Percentiles rank a stretch among this genome's conserved stretches.
phyloP scores from a whole-genome alignment of 331 rosid species.

The Malus hybrid region DNA sequence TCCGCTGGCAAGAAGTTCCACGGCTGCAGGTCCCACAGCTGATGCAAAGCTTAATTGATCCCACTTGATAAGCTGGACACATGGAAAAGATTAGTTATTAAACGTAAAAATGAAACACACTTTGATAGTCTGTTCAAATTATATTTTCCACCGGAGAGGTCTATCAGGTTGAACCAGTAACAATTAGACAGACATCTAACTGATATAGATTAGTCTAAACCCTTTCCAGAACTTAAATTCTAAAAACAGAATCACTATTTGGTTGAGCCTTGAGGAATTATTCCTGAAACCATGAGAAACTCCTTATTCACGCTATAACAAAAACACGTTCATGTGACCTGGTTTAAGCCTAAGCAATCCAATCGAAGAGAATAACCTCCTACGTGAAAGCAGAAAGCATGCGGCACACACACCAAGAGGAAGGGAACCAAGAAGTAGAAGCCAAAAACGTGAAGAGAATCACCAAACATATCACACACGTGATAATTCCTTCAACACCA shows the following conservation, averaged over 20 bases:
- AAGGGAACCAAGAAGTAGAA: too few relatives aligned
- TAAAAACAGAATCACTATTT: background rate
- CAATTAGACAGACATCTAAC: background rate
- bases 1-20: constrained; percentile 78
- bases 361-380: background rate
- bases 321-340: too few relatives aligned
- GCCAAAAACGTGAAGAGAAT: too few relatives aligned
- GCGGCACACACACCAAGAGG: background rate
- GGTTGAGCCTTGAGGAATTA: background rate
- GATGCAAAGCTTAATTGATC: constrained; percentile 65
- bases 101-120: background rate
- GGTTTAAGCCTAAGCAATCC: background rate
- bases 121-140: background rate
- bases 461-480: too few relatives aligned
- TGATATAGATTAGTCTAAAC: background rate
- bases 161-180: background rate
- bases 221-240: background rate
- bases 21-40: constrained; percentile 83
- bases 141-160: background rate
- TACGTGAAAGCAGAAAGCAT: background rate
- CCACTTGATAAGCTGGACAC: constrained; percentile 72
- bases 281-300: background rate
- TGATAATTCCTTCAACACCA: too few relatives aligned
- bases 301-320: background rate
- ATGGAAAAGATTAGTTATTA: constrained; percentile 16